Base-by-base conservation (phyloP, 2,329 filamentous ascomycete genomes). In the Massarina eburnea region DNA sequence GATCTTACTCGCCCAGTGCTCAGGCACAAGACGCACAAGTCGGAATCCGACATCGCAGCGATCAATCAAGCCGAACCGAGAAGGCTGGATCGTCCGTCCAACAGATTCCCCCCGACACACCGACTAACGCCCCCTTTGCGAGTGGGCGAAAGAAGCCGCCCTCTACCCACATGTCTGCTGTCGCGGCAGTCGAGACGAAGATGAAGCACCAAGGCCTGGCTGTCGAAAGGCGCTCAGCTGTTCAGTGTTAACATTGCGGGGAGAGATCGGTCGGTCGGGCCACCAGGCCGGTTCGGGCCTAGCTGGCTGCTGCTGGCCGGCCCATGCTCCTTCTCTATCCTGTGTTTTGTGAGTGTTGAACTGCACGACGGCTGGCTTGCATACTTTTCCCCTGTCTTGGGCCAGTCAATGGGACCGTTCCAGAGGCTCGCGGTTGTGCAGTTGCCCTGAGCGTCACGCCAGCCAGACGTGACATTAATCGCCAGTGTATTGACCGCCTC, bases 241-340 rank as follows among this genome's bases (percentile, higher is more conserved):
- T 29, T 17, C 49, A 7, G 34, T 39, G 29, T 51, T 41, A 38
- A 48, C 47, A 55, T 24, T 55, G 52, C 49, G 52, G 52, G 49
- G 52, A 55, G n/a, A 52, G 29, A 33, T 14, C 17, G 24, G 21
- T 10, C 17, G 21, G 39, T 20, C 14, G 20, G 10, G 8, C 21
- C 30, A 12, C 21, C 34, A 27, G 20, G 21, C 20, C 26, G 15
- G 21, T 19, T 17, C 38, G 19, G 36, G 39, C 22, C 27, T 26
- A 33, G 37, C 39, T 39, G 42, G 45, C 39, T 40, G 42, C 15
- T 18, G 18, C 20, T 4, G 22, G 29, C 10, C 8, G 20, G 24
- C 30, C 21, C 14, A 26, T 18, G 34, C 29, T 46, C 22, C 21
- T 43, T 24, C 27, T 17, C 21, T 42, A 45, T 37, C 46, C 26